Evolutionary conservation across 2,329 filamentous ascomycete species (phyloP).

Genomic region (Ceratocystis diversiconidia): DNA sequence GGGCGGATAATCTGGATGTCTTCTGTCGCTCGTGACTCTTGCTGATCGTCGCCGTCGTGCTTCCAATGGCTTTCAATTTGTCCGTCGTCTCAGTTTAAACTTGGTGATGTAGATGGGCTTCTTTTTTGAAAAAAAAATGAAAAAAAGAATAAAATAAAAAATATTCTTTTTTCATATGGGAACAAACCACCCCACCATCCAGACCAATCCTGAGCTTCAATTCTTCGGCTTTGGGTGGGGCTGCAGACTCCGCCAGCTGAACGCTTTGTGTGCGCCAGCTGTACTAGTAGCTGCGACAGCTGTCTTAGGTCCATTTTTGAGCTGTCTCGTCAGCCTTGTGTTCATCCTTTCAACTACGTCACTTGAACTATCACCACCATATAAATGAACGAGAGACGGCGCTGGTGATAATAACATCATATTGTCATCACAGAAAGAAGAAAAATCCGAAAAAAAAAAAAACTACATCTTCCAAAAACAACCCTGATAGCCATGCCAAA

Average conservation of each 20-base stretch:
- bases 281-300: background rate
- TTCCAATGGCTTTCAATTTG: no score
- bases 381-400: background rate
- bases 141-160: background rate
- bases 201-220: conserved; percentile 7
- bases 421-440: conserved; percentile 1
- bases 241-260: background rate
- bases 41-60: background rate
- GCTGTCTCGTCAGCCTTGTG: background rate
- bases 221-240: background rate
- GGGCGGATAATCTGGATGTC: no score
- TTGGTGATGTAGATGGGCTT: background rate
- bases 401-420: background rate
- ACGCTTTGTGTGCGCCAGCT: conserved; percentile 3
- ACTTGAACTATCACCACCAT: background rate
- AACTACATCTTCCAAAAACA: conserved; percentile 4
- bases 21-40: background rate
- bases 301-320: background rate
- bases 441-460: conserved; percentile 9
- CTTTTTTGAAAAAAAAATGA: background rate
- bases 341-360: background rate
- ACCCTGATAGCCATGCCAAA: background rate
- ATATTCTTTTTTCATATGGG: background rate
- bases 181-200: conserved; percentile 4
- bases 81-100: no score